These are phyloP conservation scores for Aspergillus intermedius DNA, from an alignment of 2,329 filamentous ascomycete species.

Conservation along the genomic window DNA sequence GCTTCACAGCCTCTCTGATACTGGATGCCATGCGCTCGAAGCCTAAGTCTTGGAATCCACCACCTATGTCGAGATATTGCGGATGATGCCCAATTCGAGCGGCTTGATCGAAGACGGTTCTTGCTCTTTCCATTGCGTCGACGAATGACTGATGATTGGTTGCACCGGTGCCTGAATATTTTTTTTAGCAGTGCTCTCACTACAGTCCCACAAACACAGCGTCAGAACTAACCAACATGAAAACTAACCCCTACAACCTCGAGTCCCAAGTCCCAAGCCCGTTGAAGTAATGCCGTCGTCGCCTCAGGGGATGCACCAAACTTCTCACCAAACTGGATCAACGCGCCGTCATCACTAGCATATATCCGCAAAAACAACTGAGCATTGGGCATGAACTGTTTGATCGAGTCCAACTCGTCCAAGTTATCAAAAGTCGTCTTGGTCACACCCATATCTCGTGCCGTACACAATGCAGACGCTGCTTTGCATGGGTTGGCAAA, in stretches of 20 bases:
- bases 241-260: conserved; percentile 23
- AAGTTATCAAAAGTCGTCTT: conserved; percentile 23
- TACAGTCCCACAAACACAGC: background rate
- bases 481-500: conserved; percentile 25
- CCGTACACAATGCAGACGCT: conserved; percentile 12
- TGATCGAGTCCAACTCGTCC: conserved; percentile 22
- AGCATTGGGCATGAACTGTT: conserved; percentile 11
- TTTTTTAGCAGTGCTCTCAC: background rate
- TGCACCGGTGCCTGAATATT: conserved; percentile 13
- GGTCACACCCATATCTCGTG: conserved; percentile 10
- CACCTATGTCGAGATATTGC: conserved; percentile 20
- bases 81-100: conserved; percentile 9
- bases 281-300: conserved; percentile 9
- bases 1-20: conserved; percentile 3
- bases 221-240: conserved; percentile 18
- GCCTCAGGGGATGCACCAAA: conserved; percentile 18
- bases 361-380: conserved; percentile 16
- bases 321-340: conserved; percentile 1
- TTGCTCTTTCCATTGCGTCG: conserved; percentile 13
- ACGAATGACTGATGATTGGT: conserved; percentile 12
- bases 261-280: conserved; percentile 17
- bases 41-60: conserved; percentile 18
- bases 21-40: conserved; percentile 14
- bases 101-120: conserved; percentile 11
- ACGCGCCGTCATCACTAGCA: conserved; percentile 3